Conservation (phyloP, 129 eudicot genomes). For the Helichrysum umbraculigerum region DNA sequence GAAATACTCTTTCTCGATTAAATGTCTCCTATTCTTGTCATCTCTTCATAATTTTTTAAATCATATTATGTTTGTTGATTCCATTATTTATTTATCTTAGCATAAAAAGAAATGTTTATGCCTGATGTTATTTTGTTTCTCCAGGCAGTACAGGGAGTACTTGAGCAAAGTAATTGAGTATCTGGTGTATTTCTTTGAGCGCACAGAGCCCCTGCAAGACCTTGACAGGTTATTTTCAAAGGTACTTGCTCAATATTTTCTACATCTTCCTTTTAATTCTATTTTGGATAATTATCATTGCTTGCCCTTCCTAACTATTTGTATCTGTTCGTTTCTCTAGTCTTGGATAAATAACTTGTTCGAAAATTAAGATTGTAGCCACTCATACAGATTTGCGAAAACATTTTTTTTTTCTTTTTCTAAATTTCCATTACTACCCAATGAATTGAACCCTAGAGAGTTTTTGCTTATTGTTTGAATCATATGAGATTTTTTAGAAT, state of each 20-base stretch:
- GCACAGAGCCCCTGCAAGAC: conserved; percentile 96
- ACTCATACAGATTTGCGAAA: not conserved
- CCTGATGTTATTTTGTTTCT: conserved; percentile 22
- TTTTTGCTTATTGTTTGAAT: not conserved
- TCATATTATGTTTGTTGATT: not conserved
- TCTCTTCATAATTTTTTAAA: not conserved
- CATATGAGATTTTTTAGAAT: not conserved
- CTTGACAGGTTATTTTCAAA: conserved; percentile 89
- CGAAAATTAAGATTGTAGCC: not conserved
- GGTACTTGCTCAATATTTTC: conserved; percentile 38
- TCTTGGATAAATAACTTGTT: too few relatives aligned
- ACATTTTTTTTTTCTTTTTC: too few relatives aligned
- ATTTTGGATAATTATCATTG: not conserved
- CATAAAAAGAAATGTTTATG: not conserved
- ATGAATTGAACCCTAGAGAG: not conserved
- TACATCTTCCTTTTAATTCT: not conserved
- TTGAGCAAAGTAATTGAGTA: conserved; percentile 76
- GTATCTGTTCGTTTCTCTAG: not conserved
- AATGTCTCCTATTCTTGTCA: not conserved
- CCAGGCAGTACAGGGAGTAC: conserved; percentile 86
- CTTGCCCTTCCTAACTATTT: not conserved
- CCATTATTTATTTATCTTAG: not conserved
- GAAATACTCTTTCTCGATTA: not conserved
- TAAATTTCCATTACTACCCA: not conserved
- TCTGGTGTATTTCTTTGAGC: conserved; percentile 74